Evolutionary conservation across 2,329 filamentous ascomycete genomes (phyloP).

Genomic region (Ophiostoma fasciatum): DNA sequence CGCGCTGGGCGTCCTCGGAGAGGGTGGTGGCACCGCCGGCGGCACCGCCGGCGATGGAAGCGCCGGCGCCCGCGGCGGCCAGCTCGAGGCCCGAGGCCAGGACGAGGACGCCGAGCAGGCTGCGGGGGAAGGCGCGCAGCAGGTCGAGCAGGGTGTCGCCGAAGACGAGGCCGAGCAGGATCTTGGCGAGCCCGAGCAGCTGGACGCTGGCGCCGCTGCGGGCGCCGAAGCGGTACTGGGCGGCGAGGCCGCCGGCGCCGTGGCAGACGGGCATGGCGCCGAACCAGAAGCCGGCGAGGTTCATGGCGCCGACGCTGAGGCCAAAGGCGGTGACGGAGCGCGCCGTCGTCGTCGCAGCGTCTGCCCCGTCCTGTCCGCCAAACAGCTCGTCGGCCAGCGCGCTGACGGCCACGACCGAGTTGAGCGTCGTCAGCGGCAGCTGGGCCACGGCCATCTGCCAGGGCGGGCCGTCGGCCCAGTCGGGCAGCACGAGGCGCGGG

Average conservation of each 20-base stretch:
- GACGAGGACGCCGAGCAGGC: constrained; percentile 74
- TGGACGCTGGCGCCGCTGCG: constrained; percentile 75
- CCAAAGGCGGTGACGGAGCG: constrained; percentile 67
- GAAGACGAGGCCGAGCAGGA: constrained; percentile 60
- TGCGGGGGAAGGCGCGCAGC: constrained; percentile 57
- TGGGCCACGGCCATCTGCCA: constrained; percentile 61
- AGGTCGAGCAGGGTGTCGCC: constrained; percentile 59
- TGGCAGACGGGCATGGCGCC: constrained; percentile 94
- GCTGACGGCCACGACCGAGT: constrained; percentile 79
- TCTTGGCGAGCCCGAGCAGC: constrained; percentile 60
- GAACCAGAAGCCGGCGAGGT: constrained; percentile 76
- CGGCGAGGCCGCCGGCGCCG: constrained; percentile 79
- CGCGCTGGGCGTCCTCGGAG: constrained; percentile 41
- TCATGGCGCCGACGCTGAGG: constrained; percentile 69
- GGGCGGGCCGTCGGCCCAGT: constrained; percentile 22
- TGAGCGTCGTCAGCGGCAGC: constrained; percentile 79
- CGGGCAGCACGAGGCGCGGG: constrained; percentile 34
- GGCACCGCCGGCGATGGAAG: no score
- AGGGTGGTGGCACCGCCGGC: constrained; percentile 35
- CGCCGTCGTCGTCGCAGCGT: neutral
- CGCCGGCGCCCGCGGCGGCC: constrained; percentile 60
- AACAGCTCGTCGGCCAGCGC: constrained; percentile 67
- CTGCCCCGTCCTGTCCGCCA: constrained; percentile 26
- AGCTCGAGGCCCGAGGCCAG: constrained; percentile 80
- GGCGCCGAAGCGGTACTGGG: constrained; percentile 82